Percentiles rank a stretch among this genome's conserved stretches.
Conservation (phyloP, 2,329 filamentous ascomycete genomes). For the Alternaria hordeiaustralica region DNA sequence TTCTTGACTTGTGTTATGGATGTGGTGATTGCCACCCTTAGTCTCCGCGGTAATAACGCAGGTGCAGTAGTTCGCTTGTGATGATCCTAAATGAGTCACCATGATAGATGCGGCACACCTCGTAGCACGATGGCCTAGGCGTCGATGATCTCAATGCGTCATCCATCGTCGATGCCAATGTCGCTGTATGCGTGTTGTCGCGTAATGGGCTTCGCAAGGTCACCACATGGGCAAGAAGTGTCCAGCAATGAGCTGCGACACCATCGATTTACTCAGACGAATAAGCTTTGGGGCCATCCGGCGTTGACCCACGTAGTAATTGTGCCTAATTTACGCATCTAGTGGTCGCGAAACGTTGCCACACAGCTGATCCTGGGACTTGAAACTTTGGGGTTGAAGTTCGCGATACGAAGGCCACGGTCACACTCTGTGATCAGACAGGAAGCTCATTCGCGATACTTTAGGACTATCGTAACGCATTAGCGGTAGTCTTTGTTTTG, state of each 20-base stretch:
- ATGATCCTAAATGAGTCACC: not conserved
- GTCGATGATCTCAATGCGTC: not conserved
- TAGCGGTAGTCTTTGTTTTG: not conserved
- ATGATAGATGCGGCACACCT: not conserved
- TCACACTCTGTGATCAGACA: too few relatives aligned
- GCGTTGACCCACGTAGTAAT: not conserved
- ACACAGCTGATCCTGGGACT: not conserved
- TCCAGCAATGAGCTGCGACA: not conserved
- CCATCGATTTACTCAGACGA: not conserved
- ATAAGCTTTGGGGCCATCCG: not conserved
- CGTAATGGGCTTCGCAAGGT: not conserved
- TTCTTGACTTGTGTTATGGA: not conserved
- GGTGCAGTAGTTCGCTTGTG: not conserved
- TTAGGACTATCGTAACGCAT: too few relatives aligned
- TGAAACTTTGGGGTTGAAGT: not conserved
- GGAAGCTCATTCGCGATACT: too few relatives aligned
- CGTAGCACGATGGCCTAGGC: not conserved
- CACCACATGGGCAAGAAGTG: too few relatives aligned
- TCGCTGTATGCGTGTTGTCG: not conserved
- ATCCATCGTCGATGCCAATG: not conserved
- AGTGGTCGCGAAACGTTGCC: not conserved
- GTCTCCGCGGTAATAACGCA: not conserved
- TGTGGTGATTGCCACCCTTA: not conserved
- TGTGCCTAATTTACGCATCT: not conserved
- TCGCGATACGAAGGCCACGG: too few relatives aligned